Evolutionary conservation across 2,329 filamentous ascomycete genomes (phyloP).

Genomic region (Sclerotinia subarctica): DNA sequence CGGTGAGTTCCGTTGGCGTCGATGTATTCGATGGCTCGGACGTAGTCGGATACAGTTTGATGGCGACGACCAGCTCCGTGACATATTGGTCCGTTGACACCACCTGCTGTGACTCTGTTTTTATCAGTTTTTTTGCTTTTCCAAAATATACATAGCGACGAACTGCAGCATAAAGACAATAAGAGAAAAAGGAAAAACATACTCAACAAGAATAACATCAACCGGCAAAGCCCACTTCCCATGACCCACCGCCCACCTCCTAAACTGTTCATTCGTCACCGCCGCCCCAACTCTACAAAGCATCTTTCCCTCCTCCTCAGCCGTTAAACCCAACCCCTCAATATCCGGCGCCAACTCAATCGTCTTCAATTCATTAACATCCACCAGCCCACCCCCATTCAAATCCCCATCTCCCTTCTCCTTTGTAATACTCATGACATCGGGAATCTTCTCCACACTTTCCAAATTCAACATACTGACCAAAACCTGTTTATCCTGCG

Average conservation of each 20-base stretch:
- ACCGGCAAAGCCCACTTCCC: constrained; percentile 44
- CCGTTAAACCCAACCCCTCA: background rate
- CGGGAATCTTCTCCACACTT: constrained; percentile 41
- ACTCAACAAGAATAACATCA: constrained; percentile 48
- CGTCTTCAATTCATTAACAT: constrained; percentile 16
- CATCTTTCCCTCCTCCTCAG: constrained; percentile 34
- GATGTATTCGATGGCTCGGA: constrained; percentile 48
- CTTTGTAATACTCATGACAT: constrained; percentile 37
- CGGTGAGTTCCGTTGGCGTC: constrained; percentile 46
- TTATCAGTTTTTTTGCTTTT: background rate
- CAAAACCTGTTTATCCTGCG: constrained; percentile 43
- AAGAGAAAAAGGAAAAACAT: constrained; percentile 5
- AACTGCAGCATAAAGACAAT: background rate
- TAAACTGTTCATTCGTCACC: constrained; percentile 47
- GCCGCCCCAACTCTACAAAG: constrained; percentile 43
- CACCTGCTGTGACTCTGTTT: constrained; percentile 44
- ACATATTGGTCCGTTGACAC: constrained; percentile 46
- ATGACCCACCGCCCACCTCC: constrained; percentile 45
- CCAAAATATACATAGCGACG: background rate
- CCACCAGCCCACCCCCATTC: background rate
- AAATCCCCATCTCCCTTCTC: background rate
- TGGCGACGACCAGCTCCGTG: constrained; percentile 47
- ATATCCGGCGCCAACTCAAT: constrained; percentile 20
- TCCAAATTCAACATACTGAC: constrained; percentile 44
- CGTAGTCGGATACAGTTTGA: constrained; percentile 46